Evolutionary conservation across 2,329 filamentous ascomycete species (phyloP), one percentile per base, ranked within the genome.

Genomic region (Claviceps maximensis): DNA sequence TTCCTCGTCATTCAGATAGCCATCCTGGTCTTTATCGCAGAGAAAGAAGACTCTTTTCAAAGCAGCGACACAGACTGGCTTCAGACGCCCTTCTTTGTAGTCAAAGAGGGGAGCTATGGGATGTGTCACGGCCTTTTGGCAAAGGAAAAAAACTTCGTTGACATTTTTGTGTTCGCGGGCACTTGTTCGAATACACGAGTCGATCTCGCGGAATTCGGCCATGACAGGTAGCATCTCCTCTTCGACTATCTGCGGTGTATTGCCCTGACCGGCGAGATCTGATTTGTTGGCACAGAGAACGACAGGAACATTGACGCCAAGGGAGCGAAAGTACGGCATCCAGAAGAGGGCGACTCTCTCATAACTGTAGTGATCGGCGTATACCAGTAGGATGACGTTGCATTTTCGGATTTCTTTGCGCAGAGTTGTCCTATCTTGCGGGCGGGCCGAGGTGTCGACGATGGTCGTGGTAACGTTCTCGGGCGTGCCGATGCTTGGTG

Each of bases 311-410:
- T 98, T 98, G 65, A 98, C 93, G n/a, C 93, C 93, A 41, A 98
- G 79, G 4, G 90, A 95, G 56, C 93, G 86, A 65, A 98, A 97
- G 69, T 96, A 94, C 12, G 93, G 93, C 80, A 98, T 86, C 93
- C 93, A 98, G 69, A 97, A 98, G 47, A 98, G 76, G 3, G 91
- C 93, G 3, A 98, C 90, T 40, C 93, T 79, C 67, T 98, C 93
- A 72, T 97, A 98, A 76, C 90, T 97, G 74, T 98, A 98, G 71
- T 97, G 91, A 67, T 98, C 93, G 59, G 90, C 90, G 69, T 98
- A 98, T 52, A 98, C 90, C 45, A 98, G 81, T 19, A 97, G 77
- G 58, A 98, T 97, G 59, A 96, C 91, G 67, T 96, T 98, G 63
- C 86, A 93, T 69, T 96, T 96, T 58, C 93, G 84, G 57, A 98